Conservation (phyloP, 176 grass and related monocot species). For the Oropetium thomaeum region DNA sequence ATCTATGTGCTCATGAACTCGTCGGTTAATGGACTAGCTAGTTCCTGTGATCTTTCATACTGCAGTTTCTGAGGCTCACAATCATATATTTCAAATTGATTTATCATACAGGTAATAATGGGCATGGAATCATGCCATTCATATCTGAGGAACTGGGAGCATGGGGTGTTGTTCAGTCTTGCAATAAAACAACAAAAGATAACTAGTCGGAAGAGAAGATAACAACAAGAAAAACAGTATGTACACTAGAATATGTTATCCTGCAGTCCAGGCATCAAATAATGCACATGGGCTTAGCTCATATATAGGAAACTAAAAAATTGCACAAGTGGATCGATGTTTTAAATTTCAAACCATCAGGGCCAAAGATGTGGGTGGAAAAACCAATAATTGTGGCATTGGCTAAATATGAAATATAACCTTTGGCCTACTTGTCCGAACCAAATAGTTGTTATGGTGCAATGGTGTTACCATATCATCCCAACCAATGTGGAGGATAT, state of each 20-base stretch:
- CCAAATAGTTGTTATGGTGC: constrained; percentile 6
- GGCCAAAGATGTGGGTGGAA: constrained; percentile 12
- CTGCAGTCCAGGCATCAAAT: constrained; percentile 18
- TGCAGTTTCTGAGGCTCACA: constrained; percentile 4
- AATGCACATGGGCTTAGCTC: constrained; percentile 33
- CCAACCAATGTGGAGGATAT: neutral
- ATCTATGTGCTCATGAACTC: neutral
- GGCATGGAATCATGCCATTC: neutral
- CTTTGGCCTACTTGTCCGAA: neutral
- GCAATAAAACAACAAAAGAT: constrained; percentile 13
- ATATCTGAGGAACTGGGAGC: neutral
- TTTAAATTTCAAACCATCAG: constrained; percentile 22
- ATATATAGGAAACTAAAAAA: constrained; percentile 32
- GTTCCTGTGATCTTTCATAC: neutral
- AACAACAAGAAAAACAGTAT: constrained; percentile 14
- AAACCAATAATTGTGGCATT: constrained; percentile 26
- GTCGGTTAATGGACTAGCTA: neutral
- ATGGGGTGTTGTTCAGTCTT: neutral
- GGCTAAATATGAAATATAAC: constrained; percentile 22
- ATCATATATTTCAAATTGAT: neutral
- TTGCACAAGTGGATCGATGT: constrained; percentile 5
- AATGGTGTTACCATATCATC: neutral
- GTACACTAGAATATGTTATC: constrained; percentile 8
- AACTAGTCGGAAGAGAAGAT: neutral
- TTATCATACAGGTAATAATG: neutral